phyloP scores from a whole-genome alignment of 169 alveolate species.

The Eimeria falciformis region DNA sequence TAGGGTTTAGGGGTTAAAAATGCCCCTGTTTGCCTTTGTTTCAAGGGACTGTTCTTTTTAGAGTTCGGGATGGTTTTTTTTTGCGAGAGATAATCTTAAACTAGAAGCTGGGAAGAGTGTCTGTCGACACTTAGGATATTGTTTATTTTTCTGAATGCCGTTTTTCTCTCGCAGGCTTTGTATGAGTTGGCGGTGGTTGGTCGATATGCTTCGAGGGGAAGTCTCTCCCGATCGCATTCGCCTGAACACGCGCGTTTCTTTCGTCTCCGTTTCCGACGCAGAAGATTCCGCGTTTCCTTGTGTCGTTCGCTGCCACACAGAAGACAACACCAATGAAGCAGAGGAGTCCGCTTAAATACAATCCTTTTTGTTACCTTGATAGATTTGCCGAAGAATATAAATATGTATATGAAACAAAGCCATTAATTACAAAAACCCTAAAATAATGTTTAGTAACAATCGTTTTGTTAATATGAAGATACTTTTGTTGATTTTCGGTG shows the following conservation, averaged over 20 bases:
- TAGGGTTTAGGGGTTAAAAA: background rate
- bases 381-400: too few species aligned
- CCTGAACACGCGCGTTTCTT: conserved; percentile 63
- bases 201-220: conserved; percentile 67
- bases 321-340: conserved; percentile 27
- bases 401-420: too few species aligned
- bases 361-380: too few species aligned
- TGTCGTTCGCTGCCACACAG: conserved; percentile 66
- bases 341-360: conserved; percentile 49
- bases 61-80: background rate
- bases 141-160: too few species aligned
- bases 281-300: conserved; percentile 68
- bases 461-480: too few species aligned
- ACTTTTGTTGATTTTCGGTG: too few species aligned
- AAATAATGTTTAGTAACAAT: too few species aligned
- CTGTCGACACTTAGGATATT: too few species aligned
- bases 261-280: conserved; percentile 39
- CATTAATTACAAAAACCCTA: too few species aligned
- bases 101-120: too few species aligned
- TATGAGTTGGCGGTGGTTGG: conserved; percentile 70
- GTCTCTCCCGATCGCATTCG: conserved; percentile 58
- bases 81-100: too few species aligned
- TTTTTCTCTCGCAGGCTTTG: conserved; percentile 47
- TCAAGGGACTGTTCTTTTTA: too few species aligned
- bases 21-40: background rate